These are phyloP conservation scores for Penicillium cataractarum DNA, from an alignment of 495 filamentous ascomycete genomes.

Conservation along the genomic window DNA sequence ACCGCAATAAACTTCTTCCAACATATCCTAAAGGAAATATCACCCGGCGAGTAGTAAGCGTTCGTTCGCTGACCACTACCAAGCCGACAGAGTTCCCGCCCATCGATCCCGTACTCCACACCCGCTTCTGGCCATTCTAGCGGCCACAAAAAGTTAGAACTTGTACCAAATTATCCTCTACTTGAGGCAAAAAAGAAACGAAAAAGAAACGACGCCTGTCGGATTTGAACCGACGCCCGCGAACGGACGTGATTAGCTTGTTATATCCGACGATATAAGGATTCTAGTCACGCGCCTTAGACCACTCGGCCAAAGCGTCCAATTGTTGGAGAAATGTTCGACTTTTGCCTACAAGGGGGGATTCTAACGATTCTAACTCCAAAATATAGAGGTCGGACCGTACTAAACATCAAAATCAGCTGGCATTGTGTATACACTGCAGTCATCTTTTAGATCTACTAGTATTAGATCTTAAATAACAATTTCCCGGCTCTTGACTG, in stretches of 20 bases:
- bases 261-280: not conserved
- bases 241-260: conserved; percentile 1
- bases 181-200: not conserved
- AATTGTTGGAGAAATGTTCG: not conserved
- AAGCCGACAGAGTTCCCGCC: not conserved
- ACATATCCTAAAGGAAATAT: not conserved
- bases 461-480: no score
- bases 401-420: not conserved
- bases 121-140: not conserved
- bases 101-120: not conserved
- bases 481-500: no score
- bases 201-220: conserved; percentile 4
- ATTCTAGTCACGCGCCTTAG: conserved; percentile 9
- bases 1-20: no score
- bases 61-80: not conserved
- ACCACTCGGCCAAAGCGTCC: conserved; percentile 8
- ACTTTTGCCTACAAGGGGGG: not conserved
- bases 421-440: not conserved
- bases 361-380: no score
- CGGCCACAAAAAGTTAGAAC: not conserved
- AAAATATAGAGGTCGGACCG: no score
- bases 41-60: not conserved
- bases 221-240: conserved; percentile 9
- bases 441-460: no score
- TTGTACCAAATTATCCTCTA: not conserved